phyloP scores from a whole-genome alignment of 2,329 filamentous ascomycete species.

The Colletotrichum simmondsii region DNA sequence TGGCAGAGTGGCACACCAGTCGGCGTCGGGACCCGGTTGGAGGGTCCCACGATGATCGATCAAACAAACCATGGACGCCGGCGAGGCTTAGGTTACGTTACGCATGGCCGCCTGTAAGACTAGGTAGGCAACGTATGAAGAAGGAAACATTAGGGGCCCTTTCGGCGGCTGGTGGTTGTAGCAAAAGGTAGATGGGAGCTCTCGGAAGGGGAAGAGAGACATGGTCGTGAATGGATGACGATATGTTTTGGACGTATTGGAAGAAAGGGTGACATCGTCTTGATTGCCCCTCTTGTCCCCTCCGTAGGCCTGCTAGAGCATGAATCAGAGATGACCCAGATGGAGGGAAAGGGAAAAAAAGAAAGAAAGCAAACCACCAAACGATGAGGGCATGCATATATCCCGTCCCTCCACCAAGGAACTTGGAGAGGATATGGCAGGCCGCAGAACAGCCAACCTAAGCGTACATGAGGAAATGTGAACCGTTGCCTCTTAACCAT shows the following conservation, averaged over 20 bases:
- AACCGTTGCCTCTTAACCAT: neutral
- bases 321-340: neutral
- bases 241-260: neutral
- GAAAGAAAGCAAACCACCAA: neutral
- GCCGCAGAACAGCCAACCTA: neutral
- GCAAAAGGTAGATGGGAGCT: neutral
- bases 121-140: neutral
- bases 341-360: neutral
- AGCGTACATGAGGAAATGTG: neutral
- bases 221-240: neutral
- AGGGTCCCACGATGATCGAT: neutral
- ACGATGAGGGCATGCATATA: neutral
- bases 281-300: neutral
- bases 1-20: neutral
- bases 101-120: neutral
- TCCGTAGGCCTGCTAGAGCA: neutral
- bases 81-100: neutral
- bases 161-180: neutral
- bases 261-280: neutral
- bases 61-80: neutral
- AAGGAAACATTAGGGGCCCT: neutral
- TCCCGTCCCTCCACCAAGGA: neutral
- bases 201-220: neutral
- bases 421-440: neutral
- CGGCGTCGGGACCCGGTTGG: neutral